Evolutionary conservation across 257 asterid species (phyloP).

Genomic region (Solanum tarijense): DNA sequence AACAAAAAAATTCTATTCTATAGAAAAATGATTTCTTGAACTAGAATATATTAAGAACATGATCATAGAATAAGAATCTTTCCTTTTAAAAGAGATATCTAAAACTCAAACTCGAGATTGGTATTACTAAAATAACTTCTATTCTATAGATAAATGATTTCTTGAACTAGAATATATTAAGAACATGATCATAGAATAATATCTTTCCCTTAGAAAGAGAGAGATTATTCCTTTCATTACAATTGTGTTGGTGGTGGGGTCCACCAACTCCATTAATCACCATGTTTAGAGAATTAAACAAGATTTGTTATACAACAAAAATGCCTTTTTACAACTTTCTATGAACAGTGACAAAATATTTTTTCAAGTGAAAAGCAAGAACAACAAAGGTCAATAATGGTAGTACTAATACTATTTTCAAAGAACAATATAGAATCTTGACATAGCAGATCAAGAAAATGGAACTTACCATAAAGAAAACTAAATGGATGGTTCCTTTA

Average conservation of each 20-base stretch:
- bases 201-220: background rate
- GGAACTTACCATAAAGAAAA: conserved; percentile 36
- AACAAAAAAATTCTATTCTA: too few species aligned
- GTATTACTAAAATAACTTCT: background rate
- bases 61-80: too few species aligned
- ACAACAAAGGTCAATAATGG: background rate
- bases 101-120: rapidly evolving
- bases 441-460: conserved; percentile 14
- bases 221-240: background rate
- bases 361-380: background rate
- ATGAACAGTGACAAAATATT: background rate
- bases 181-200: background rate
- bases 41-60: too few species aligned
- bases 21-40: too few species aligned
- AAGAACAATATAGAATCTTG: background rate
- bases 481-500: conserved; percentile 48
- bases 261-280: background rate
- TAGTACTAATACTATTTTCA: background rate
- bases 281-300: background rate
- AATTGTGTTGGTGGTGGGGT: background rate
- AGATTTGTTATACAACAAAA: background rate
- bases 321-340: background rate
- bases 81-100: too few species aligned
- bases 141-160: background rate
- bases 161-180: background rate